These are phyloP conservation scores for Leptosphaerulina australis DNA, from an alignment of 2,329 filamentous ascomycete genomes.

Conservation along the genomic window DNA sequence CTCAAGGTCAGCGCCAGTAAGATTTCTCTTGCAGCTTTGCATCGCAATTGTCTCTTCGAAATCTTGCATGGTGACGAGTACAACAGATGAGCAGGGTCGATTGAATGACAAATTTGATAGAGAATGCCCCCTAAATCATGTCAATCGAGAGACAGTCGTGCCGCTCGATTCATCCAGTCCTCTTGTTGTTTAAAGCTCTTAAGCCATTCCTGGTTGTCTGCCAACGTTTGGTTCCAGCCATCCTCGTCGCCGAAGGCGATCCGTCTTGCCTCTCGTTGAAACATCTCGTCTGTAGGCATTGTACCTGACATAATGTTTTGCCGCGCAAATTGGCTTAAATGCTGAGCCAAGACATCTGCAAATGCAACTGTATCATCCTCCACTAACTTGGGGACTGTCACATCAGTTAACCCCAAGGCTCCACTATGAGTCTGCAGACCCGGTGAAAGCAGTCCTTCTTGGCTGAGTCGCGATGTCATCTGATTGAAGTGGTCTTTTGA, in stretches of 20 bases:
- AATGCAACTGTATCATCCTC: constrained; percentile 39
- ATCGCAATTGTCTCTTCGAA: constrained; percentile 4
- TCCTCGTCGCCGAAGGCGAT: constrained; percentile 54
- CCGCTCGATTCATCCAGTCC: constrained; percentile 8
- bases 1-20: constrained; percentile 1
- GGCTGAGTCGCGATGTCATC: constrained; percentile 20
- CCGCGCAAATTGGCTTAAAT: constrained; percentile 51
- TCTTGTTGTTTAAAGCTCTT: constrained; percentile 29
- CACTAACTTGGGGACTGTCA: constrained; percentile 29
- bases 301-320: constrained; percentile 45
- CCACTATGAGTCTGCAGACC: neutral
- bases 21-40: constrained; percentile 1
- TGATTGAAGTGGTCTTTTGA: constrained; percentile 31
- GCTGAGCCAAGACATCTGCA: constrained; percentile 52
- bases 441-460: neutral
- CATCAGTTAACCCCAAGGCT: neutral
- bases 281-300: constrained; percentile 56
- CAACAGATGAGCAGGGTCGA: neutral
- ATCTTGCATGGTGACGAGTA: constrained; percentile 9
- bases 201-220: constrained; percentile 47
- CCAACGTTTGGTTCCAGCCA: constrained; percentile 53
- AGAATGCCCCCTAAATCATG: no score
- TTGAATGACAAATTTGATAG: neutral
- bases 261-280: constrained; percentile 53
- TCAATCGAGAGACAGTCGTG: constrained; percentile 8